Base-by-base conservation (phyloP, 1,139 yeast genomes). In the Zygosaccharomyces pseudobailii region DNA sequence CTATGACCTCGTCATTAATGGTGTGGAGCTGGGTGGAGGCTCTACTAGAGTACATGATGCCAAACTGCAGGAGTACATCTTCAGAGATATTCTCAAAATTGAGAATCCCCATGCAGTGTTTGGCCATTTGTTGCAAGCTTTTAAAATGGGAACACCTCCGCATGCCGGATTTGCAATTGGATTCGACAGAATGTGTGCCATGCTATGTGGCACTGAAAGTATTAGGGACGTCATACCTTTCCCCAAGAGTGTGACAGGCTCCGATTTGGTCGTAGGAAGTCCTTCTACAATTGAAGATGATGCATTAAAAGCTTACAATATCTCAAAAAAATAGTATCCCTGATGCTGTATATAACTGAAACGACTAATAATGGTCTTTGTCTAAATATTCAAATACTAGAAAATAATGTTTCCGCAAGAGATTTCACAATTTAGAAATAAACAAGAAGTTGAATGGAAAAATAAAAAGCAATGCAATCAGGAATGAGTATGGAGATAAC, bases 101-200 rank as follows among this genome's bases (percentile, higher is more conserved):
- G 46, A 61, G 0, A 72, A 87, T 54, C 76, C 85, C 44, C 73
- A 82, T 42, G 63, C 66, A 19, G 70, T 88, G n/a, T 92, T 92
- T 71, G 95, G 96, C 0, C 99, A 94, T 66, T 72, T 92, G 41
- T 71, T 94, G 30, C 73, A 75, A 40, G 97, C 96, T 0, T 78
- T 92, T 50, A 79, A 80, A 38, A 81, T 87, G 71, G 98, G 98
- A 1, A 89, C 97, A 62, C 99, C 99, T 0, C 98, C 99, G 0
- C 99, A 92, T 70, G 97, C 97, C 2, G 99, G 99, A 0, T 73
- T 92, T 44, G 99, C 98, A 0, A 73, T 92, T 46, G 99, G 98
- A 0, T 87, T 92, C 57, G 99, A 92, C 66, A 73, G 99, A 52
- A 72, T 92, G 72, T 83, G 95, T 60, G 95, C 98, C 1, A 88